Conservation (phyloP, 768 basidiomycete species). For the Phanerodontia chrysosporium region DNA sequence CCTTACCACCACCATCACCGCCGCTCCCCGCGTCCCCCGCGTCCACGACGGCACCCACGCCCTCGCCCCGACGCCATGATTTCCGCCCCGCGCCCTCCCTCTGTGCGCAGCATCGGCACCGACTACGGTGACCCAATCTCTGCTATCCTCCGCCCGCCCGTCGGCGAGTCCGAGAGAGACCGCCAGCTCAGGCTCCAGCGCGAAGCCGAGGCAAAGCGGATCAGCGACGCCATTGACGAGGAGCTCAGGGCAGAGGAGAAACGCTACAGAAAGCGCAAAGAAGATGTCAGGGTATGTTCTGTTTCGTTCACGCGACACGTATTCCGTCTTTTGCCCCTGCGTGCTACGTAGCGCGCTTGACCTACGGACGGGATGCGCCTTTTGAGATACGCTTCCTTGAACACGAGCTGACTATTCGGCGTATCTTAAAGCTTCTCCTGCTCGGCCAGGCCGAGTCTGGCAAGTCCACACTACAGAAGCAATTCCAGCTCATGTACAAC, state of each 20-base stretch:
- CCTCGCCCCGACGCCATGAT: constrained; percentile 9
- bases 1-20: constrained; percentile 15
- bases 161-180: constrained; percentile 61
- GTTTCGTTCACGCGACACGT: background rate
- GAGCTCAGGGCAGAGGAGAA: constrained; percentile 69
- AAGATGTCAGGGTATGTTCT: constrained; percentile 65
- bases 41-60: constrained; percentile 19
- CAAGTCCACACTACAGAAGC: constrained; percentile 82
- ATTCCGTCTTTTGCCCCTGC: background rate
- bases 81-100: constrained; percentile 51
- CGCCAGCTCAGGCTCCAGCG: constrained; percentile 53
- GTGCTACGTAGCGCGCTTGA: too few species aligned
- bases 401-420: background rate
- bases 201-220: constrained; percentile 71
- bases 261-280: constrained; percentile 55
- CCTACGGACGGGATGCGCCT: too few species aligned
- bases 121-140: constrained; percentile 71
- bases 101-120: constrained; percentile 47
- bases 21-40: constrained; percentile 8
- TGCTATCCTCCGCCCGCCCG: constrained; percentile 59
- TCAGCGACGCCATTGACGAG: constrained; percentile 82
- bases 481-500: constrained; percentile 79
- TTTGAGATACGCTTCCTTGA: too few species aligned
- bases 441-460: constrained; percentile 77
- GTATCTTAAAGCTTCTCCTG: constrained; percentile 43